Base-by-base conservation (phyloP, 73 alveolate genomes). In the Paramecium pentaurelia region DNA sequence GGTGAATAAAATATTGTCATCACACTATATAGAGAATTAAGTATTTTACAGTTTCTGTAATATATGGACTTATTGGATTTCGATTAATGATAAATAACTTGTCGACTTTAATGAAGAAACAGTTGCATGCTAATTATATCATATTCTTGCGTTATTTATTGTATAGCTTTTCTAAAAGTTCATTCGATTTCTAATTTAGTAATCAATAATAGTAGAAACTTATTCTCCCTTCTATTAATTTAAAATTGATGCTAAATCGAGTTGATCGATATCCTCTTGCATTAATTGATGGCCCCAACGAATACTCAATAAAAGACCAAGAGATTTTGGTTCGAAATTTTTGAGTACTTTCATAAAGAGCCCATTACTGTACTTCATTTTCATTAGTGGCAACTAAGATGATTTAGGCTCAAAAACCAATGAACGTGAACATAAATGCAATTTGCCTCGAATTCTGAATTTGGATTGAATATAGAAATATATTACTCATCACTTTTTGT, bases 391-490 rank as follows among this genome's bases (percentile, higher is more conserved):
- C 37, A 51, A 71, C 27, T 92, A 77, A 1, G 77, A 25, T 28
- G 44, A 70, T 45, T 47, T 51, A 8, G 96, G 96, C 77, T 93
- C 95, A 75, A 93, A 93, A 22, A 93, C 93, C 7, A 93, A 36
- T 32, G 95, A 93, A 16, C 96, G 42, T 11, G 95, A 71, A 44
- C 96, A 92, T 20, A 93, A 64, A 92, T 93, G 96, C 30, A 93
- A 91, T 45, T 93, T 93, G 71, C 96, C 96, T 58, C 77, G 58
- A n/a, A 71, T 77, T 58, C 94, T 77, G 70, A 54, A 54, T n/a
- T 77, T 36, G 20, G 64, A 77, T 28, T 12, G 7, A 49, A 84
- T 84, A 37, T 9, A 34, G 40, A 68, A 8, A 20, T 22, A 20
- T 28, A 22, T 40, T 87, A 87, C 93, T 87, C 93, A 42, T 87